Evolutionary conservation across 805 yeast species (phyloP), one percentile per base, ranked within the genome.

Genomic region (Candida wancherniae): DNA sequence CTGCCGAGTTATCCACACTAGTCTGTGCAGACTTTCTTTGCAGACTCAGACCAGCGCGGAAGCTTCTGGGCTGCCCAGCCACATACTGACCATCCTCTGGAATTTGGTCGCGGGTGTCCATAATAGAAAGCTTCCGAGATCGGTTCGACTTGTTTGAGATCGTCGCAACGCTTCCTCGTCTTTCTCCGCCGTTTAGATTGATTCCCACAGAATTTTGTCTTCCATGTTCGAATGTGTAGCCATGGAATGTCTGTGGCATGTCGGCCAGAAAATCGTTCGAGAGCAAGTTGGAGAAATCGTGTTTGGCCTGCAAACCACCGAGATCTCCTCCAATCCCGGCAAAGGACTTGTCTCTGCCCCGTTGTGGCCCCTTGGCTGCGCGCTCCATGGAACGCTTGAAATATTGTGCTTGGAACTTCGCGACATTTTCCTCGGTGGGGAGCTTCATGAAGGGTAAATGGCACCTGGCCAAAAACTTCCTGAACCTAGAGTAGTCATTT

Each of bases 391-490:
- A 36, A 16, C 26, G 28, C 24, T 40, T 35, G 27, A 50, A 24
- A 21, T 37, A 43, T 9, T 36, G 28, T 10, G 28, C 26, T 22
- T 47, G 53, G 36, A 52, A 43, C 27, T 43, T 40, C 12, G 44
- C 35, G 8, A 57, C 47, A 29, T 55, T 60, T 11, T 47, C 53
- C 11, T 58, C 64, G 3, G 58, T 52, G 2, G 79, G 77, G 16
- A 74, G 50, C 15, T 44, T 41, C 45, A 62, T 73, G 15, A 72
- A 48, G 3, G 80, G 80, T 21, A 74, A 45, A 12, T 46, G 47
- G 12, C 59, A 38, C 45, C 50, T 54, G 31, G 57, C 49, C 15
- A 70, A 28, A 29, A 51, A 34, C 7, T 48, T 53, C 40, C 78
- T 58, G 73, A 74, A 70, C 7, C 20, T 25, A 1, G 58, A 43